Base-by-base conservation (phyloP, 2,329 filamentous ascomycete species). In the Fusarium euwallaceae region DNA sequence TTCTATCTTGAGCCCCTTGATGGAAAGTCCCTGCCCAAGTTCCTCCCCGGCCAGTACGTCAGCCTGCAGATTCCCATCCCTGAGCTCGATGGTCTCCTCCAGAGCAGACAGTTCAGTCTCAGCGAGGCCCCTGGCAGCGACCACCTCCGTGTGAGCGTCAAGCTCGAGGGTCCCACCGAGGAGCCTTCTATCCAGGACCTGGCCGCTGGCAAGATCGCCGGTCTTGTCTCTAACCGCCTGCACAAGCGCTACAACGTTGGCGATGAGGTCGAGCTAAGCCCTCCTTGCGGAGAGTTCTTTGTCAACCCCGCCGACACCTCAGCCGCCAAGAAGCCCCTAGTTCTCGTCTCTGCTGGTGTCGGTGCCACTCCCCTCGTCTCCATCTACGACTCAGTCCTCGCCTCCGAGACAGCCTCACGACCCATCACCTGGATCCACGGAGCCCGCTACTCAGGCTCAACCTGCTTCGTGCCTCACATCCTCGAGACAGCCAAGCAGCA, bases 21-120 rank as follows among this genome's bases (percentile, higher is more conserved):
- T 72, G 87, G 86, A 55, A 76, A 75, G 36, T 77, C 82, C 2
- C 84, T 95, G 14, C 92, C 92, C 0, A 56, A 74, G 0, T 95
- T 89, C 84, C 85, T 87, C 48, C 92, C 93, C 0, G 94, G 94
- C 39, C 93, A 95, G 82, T 95, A 95, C 79, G 87, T 95, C 78
- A 92, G 90, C 48, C 82, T 95, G 62, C 89, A 89, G 74, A 81
- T 93, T 1, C 84, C 87, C 55, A 87, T 95, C 1, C 89, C 91
- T 1, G 85, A 87, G 58, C 86, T 93, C 24, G 78, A 76, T 17
- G 88, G 89, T n/a, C 87, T 92, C 75, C 83, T 87, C 67, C 94
- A 96, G 82, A 90, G 91, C 67, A 85, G 94, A 65, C 94, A 96
- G 84, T 96, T 95, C 85, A 93, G 91, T 56, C 86, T 96, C 66